phyloP scores from a whole-genome alignment of 768 basidiomycete genomes.

The Pleurotus citrinopileatus region DNA sequence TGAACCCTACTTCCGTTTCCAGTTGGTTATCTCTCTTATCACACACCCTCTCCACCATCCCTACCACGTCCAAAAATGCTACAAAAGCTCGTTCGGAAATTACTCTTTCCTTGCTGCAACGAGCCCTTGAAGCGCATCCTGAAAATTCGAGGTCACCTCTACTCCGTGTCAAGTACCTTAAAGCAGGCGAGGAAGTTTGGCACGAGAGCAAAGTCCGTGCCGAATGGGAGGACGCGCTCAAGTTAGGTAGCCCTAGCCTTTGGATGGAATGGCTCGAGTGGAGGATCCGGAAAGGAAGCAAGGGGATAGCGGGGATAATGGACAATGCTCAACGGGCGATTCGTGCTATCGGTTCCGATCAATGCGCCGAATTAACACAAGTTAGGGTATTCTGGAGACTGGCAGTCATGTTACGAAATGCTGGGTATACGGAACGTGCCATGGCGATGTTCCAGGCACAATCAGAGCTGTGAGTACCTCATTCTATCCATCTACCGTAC shows the following conservation, averaged over 20 bases:
- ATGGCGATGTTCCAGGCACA: slow-evolving; percentile 82
- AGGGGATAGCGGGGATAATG: slow-evolving; percentile 51
- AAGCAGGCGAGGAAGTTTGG: slow-evolving; percentile 75
- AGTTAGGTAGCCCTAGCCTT: slow-evolving; percentile 49
- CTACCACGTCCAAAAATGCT: slow-evolving; percentile 65
- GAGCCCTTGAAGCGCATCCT: slow-evolving; percentile 58
- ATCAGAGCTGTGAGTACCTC: slow-evolving; percentile 64
- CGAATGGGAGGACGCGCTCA: slow-evolving; percentile 73
- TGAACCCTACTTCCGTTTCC: slow-evolving; percentile 48
- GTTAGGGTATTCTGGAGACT: slow-evolving; percentile 72
- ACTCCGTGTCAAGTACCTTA: slow-evolving; percentile 63
- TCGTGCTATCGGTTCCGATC: slow-evolving; percentile 34
- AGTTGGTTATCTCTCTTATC: slow-evolving; percentile 66
- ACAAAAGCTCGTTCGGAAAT: slow-evolving; percentile 68
- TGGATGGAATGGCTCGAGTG: slow-evolving; percentile 84
- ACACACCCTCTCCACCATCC: slow-evolving; percentile 60
- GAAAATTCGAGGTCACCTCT: slow-evolving; percentile 44
- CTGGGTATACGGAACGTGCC: slow-evolving; percentile 74
- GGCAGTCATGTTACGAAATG: slow-evolving; percentile 56
- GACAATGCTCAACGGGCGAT: slow-evolving; percentile 49
- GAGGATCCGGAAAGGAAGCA: slow-evolving; percentile 48
- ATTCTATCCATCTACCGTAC: not conserved
- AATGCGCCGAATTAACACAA: slow-evolving; percentile 47
- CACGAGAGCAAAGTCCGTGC: slow-evolving; percentile 44
- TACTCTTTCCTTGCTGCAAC: slow-evolving; percentile 59